Evolutionary conservation across 192 early-diverging fungal genomes (phyloP), one percentile per base, ranked within the genome.

Genomic region (Rhizoclosmatium sp.): DNA sequence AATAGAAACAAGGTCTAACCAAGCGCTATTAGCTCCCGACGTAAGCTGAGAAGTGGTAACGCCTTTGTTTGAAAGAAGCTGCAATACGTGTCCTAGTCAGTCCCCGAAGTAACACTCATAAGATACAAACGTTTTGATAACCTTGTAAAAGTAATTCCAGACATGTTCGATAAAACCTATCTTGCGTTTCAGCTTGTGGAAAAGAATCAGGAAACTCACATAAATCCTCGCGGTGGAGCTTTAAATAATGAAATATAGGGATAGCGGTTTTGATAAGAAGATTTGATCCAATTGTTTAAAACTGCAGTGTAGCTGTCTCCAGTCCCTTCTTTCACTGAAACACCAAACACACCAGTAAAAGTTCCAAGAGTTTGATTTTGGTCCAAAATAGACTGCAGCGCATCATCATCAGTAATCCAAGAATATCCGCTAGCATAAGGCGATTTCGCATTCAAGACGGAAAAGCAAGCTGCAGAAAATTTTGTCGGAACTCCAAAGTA

Each of bases 151-250:
- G n/a, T 2, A 64, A 7, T 64, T 75, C 51, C 9, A 75, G 56
- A 46, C 73, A 75, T 46, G 73, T 44, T 64, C 73, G 5, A 10
- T 64, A 60, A 39, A 64, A 75, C 56, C 71, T 73, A 9, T 23
- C 16, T 3, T 4, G 19, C 14, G 3, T 14, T 12, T 45, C 16
- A 51, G 45, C 16, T 21, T 42, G 41, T n/a, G 12, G 68, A 3
- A 3, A 31, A 65, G 14, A 10, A n/a, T 65, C 31, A 12, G 31
- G 12, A 12, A 19, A 41, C 47, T 73, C 71, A 73, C 73, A 75
- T 64, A 47, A 75, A 75, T 7, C 58, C 60, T 10, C 14, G 21
- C 10, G 73, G 73, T 3, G 73, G 73, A 2, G 23, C 39, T 16
- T 47, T 47, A 39, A 75, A 75, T 1, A 16, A 12, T 47, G 73